Conservation (phyloP, 2,329 filamentous ascomycete genomes). For the Eurotiales sp. region DNA sequence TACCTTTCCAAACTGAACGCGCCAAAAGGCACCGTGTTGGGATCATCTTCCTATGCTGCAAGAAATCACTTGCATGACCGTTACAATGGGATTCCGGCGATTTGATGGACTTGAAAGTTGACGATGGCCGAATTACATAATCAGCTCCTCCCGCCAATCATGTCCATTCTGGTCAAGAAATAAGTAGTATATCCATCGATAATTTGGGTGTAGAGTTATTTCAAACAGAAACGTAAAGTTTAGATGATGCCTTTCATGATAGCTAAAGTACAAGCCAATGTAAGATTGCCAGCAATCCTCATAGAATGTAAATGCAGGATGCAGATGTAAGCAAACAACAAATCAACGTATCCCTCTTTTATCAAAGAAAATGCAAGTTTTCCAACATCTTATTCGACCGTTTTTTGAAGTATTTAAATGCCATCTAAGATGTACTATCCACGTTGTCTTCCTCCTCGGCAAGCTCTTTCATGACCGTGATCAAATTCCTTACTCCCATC, state of each 20-base stretch:
- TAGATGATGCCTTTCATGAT: neutral
- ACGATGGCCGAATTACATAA: neutral
- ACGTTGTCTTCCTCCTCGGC: constrained; percentile 25
- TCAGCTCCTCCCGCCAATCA: neutral
- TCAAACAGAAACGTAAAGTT: neutral
- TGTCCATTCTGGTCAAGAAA: neutral
- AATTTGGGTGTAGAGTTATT: too few species aligned
- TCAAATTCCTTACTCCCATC: constrained; percentile 67
- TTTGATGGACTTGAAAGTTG: neutral
- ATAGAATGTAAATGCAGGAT: neutral
- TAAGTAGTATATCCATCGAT: too few species aligned
- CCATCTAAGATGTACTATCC: constrained; percentile 5
- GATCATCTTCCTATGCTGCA: too few species aligned
- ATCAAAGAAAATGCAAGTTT: neutral
- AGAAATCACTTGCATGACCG: too few species aligned
- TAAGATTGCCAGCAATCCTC: constrained; percentile 9
- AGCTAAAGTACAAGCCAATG: constrained; percentile 1
- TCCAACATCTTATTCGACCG: neutral
- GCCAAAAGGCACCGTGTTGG: constrained; percentile 64
- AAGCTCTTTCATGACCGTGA: constrained; percentile 67
- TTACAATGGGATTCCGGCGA: neutral
- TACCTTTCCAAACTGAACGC: constrained; percentile 88
- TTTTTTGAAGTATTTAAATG: neutral
- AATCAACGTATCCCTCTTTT: neutral
- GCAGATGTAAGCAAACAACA: neutral